phyloP scores from a whole-genome alignment of 257 asterid genomes.

The Solanum rostratum region DNA sequence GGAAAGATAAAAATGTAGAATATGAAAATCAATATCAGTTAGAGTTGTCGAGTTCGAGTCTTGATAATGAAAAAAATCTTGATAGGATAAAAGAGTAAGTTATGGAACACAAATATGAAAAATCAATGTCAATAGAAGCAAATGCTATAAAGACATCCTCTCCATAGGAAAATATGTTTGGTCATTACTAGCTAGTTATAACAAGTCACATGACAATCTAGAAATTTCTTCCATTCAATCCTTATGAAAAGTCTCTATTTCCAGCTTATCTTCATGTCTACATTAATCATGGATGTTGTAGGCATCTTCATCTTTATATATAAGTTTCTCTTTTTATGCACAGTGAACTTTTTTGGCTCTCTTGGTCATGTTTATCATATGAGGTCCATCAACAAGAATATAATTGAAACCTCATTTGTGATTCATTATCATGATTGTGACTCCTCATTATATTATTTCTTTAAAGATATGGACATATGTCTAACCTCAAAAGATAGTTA shows the following conservation, averaged over 20 bases:
- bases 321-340: not conserved
- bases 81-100: not conserved
- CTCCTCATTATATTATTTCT: not conserved
- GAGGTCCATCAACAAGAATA: not conserved
- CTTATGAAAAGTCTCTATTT: not conserved
- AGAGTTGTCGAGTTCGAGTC: too few relatives aligned
- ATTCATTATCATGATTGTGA: not conserved
- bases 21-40: too few relatives aligned
- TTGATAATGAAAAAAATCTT: not conserved
- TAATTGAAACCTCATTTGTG: not conserved
- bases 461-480: not conserved
- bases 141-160: not conserved
- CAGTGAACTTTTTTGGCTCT: not conserved
- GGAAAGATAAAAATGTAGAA: not conserved
- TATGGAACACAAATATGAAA: not conserved
- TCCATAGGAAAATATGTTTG: not conserved
- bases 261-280: not conserved
- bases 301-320: not conserved
- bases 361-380: not conserved
- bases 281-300: not conserved
- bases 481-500: too few relatives aligned
- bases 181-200: not conserved
- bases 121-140: not conserved
- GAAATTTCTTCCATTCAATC: not conserved
- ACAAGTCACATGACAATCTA: not conserved